phyloP scores from a whole-genome alignment of 495 filamentous ascomycete genomes.

The Xylaria sp. region DNA sequence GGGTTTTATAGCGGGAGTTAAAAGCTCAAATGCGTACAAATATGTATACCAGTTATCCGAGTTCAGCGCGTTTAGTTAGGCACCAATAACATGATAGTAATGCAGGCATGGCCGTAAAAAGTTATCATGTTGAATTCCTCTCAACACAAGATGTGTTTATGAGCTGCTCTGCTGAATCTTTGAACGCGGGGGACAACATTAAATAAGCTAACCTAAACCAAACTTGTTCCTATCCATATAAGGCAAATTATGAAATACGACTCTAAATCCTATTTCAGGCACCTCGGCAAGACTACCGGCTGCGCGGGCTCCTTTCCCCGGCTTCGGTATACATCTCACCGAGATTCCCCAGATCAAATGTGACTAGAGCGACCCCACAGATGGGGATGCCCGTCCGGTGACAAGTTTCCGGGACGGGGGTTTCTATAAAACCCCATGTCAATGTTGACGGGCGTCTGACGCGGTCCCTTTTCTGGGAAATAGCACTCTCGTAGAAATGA shows the following conservation, averaged over 20 bases:
- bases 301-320: background rate
- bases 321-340: conserved; percentile 21
- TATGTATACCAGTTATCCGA: background rate
- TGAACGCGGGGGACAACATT: background rate
- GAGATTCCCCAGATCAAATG: conserved; percentile 14
- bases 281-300: background rate
- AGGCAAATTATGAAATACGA: background rate
- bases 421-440: background rate
- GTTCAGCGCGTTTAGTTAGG: background rate
- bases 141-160: background rate
- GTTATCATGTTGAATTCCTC: background rate
- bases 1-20: background rate
- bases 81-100: background rate
- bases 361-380: conserved; percentile 1
- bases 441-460: background rate
- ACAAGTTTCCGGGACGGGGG: background rate
- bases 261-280: background rate
- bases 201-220: background rate
- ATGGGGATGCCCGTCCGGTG: background rate
- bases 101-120: background rate
- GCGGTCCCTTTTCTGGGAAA: background rate
- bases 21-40: background rate
- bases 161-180: background rate
- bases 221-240: background rate
- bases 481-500: background rate